phyloP scores from a whole-genome alignment of 1,284 basidiomycete species.

The Prillingera fragicola region DNA sequence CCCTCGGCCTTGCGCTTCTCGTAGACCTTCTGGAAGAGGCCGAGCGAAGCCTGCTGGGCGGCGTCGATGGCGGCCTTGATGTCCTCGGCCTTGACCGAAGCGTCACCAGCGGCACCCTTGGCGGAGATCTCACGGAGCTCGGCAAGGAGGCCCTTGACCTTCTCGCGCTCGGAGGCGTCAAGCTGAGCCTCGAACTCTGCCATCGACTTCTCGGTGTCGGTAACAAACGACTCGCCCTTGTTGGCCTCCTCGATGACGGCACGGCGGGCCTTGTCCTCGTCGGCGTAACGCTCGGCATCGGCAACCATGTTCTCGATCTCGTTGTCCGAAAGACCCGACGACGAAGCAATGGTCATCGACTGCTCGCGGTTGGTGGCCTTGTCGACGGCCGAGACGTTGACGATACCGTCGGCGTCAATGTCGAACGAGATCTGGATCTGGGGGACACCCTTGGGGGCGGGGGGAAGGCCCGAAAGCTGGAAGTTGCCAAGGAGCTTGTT shows the following conservation, averaged over 20 bases:
- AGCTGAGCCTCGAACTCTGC: constrained; percentile 97
- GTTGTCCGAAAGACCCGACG: constrained; percentile 90
- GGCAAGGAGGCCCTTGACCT: constrained; percentile 75
- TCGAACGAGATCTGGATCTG: constrained; percentile 99
- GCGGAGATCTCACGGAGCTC: constrained; percentile 85
- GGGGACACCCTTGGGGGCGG: constrained; percentile 92
- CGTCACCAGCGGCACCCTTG: constrained; percentile 85
- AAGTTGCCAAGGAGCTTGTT: constrained; percentile 99
- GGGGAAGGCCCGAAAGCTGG: constrained; percentile 95
- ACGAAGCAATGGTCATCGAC: constrained; percentile 75
- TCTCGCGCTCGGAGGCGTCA: constrained; percentile 85
- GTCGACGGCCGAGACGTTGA: constrained; percentile 93
- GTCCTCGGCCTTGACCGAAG: constrained; percentile 69
- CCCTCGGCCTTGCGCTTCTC: constrained; percentile 68
- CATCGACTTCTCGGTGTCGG: constrained; percentile 94
- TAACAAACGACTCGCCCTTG: constrained; percentile 89
- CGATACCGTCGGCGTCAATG: constrained; percentile 97
- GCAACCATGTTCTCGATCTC: constrained; percentile 97
- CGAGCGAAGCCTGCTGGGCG: constrained; percentile 93
- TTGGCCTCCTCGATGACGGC: constrained; percentile 92
- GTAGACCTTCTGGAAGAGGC: constrained; percentile 98
- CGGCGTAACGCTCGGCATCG: constrained; percentile 89
- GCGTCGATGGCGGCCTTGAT: constrained; percentile 92
- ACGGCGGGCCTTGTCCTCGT: constrained; percentile 82
- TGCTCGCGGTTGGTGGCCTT: constrained; percentile 97